A percentile compares a stretch with the other conserved stretches of the same genome.
phyloP scores from a whole-genome alignment of 768 basidiomycete genomes.

The Termitomyces sp. region DNA sequence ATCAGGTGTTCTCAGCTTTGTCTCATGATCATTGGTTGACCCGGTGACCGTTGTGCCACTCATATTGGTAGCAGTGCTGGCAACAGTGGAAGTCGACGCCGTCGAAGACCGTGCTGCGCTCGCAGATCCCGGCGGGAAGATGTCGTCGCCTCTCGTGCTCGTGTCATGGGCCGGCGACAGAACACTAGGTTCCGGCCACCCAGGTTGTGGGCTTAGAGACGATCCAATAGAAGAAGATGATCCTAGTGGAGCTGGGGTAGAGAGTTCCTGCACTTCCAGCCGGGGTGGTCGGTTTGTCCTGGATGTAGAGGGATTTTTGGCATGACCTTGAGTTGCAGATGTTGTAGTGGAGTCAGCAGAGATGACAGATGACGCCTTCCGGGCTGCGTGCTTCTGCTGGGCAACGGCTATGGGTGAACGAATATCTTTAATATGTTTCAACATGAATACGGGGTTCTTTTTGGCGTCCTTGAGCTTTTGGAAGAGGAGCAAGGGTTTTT shows the following conservation, averaged over 20 bases:
- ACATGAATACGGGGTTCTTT: slow-evolving; percentile 99
- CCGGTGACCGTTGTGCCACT: slow-evolving; percentile 27
- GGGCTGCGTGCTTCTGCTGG: slow-evolving; percentile 90
- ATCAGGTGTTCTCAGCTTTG: slow-evolving; percentile 17
- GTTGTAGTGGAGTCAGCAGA: slow-evolving; percentile 39
- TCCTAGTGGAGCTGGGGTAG: slow-evolving; percentile 43
- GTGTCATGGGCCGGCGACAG: slow-evolving; percentile 54
- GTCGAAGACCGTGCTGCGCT: slow-evolving; percentile 12
- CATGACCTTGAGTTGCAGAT: slow-evolving; percentile 41
- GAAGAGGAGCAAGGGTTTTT: slow-evolving; percentile 95
- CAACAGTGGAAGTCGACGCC: slow-evolving; percentile 27
- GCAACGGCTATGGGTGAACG: slow-evolving; percentile 96
- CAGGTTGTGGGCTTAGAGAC: slow-evolving; percentile 61
- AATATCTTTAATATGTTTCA: slow-evolving; percentile 95
- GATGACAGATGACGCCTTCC: slow-evolving; percentile 66
- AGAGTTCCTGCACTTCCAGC: slow-evolving; percentile 66
- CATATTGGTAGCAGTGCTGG: slow-evolving; percentile 20
- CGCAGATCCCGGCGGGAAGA: slow-evolving; percentile 34
- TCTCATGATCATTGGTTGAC: slow-evolving; percentile 23
- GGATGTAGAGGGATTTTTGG: slow-evolving; percentile 35
- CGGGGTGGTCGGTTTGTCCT: slow-evolving; percentile 59
- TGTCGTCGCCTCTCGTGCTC: slow-evolving; percentile 35
- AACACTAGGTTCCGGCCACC: slow-evolving; percentile 68
- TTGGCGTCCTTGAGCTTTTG: slow-evolving; percentile 96
- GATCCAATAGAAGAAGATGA: slow-evolving; percentile 50